Evolutionary conservation across 2,329 filamentous ascomycete species (phyloP).

Genomic region (Ophiostoma novo-ulmi): DNA sequence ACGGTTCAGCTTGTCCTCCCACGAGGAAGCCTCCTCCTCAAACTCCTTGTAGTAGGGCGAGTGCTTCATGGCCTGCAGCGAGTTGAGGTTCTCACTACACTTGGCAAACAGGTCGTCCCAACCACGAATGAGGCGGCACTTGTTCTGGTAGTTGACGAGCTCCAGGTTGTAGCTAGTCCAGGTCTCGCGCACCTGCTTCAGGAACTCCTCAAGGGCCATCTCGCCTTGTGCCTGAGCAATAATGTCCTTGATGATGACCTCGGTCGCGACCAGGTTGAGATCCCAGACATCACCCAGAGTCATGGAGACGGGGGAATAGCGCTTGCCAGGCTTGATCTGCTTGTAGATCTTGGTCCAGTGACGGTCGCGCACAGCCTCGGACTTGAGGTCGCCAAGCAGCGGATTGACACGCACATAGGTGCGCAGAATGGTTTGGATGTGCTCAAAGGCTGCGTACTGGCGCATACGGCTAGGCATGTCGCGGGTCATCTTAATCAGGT

Average conservation of each 20-base stretch:
- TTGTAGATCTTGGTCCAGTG: conserved; percentile 99
- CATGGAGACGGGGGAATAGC: conserved; percentile 90
- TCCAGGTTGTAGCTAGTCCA: conserved; percentile 96
- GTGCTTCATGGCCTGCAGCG: conserved; percentile 95
- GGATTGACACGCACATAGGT: conserved; percentile 87
- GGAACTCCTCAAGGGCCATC: conserved; percentile 95
- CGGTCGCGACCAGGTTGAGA: conserved; percentile 80
- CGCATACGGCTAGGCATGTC: conserved; percentile 99
- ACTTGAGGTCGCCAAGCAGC: conserved; percentile 84
- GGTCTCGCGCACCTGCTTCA: conserved; percentile 91
- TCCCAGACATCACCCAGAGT: conserved; percentile 99
- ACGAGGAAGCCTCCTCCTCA: conserved; percentile 90
- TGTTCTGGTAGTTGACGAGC: conserved; percentile 95
- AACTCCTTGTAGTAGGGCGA: conserved; percentile 99
- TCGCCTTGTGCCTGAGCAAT: conserved; percentile 95
- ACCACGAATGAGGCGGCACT: conserved; percentile 91
- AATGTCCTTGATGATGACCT: conserved; percentile 83
- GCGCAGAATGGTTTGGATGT: conserved; percentile 86
- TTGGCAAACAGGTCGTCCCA: conserved; percentile 99
- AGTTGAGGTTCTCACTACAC: conserved; percentile 96
- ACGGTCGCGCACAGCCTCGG: conserved; percentile 89
- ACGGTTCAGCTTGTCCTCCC: conserved; percentile 97
- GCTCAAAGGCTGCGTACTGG: conserved; percentile 99
- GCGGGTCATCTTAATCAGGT: conserved; percentile 94
- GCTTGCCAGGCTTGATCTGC: conserved; percentile 81